Evolutionary conservation across 23 red algal genomes (phyloP), one percentile per base, ranked within the genome.

Genomic region (Gracilaria vermiculophylla): DNA sequence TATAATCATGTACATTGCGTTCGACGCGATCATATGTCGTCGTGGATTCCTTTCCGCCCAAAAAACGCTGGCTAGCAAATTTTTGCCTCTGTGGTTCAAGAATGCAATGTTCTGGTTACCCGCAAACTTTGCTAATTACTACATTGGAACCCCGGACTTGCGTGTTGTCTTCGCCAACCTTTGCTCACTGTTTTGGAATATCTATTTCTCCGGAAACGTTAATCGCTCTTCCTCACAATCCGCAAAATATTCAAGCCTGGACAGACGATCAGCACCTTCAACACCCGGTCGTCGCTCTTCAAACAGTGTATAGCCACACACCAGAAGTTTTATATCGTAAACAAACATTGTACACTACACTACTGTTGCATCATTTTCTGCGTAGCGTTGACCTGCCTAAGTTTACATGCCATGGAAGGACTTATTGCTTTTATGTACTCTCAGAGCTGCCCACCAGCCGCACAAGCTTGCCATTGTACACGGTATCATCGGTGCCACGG

Each of bases 101-200:
- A 94, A 94, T 28, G 69, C 81, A 17, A 23, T 88, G 33, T 94
- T 88, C 75, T 94, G 92, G 92, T 34, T 94, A 17, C 92, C 92
- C 16, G 92, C 82, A 21, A 94, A 94, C 77, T 94, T 94, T 80
- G 62, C 71, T 49, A 94, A 94, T 74, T 94, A 94, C 82, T 85
- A 85, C 24, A 81, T 86, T 51, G 92, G 92, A 47, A 94, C 92
- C 32, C 92, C 92, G 24, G 92, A 94, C 66, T 73, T 94, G 57
- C 82, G 92, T 3, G 92, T 94, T 58, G 44, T 94, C 76, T 94
- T 86, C 60, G 92, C 92, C 4, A 94, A 94, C 60, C 43, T 82
- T n/a, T 94, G 92, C 82, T 94, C 92, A 43, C 37, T 94, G 60
- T 94, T 87, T 80, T 94, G 92, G 92, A 94, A 94, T 74, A 86